Percentiles rank a stretch among this genome's conserved stretches.
These are phyloP conservation scores for Dioscorea cayenensis DNA, from an alignment of 116 monocot species.

Conservation along the genomic window DNA sequence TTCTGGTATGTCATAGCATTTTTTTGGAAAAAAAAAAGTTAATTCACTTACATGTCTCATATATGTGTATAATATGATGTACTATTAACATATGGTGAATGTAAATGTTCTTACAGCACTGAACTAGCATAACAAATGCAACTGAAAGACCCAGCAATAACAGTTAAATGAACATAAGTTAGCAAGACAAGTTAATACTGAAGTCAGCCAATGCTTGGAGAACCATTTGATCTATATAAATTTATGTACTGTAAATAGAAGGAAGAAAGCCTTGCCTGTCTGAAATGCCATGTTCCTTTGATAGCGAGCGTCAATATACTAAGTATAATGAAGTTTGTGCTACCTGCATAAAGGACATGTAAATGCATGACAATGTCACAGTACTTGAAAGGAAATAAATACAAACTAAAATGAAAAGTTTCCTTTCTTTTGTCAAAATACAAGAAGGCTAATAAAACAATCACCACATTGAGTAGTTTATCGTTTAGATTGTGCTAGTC, in stretches of 20 bases:
- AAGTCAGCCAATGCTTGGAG: background rate
- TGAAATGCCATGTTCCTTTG: constrained; percentile 91
- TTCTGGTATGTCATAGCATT: too few relatives aligned
- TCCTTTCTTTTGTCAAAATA: too few relatives aligned
- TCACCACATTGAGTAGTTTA: too few relatives aligned
- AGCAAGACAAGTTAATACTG: background rate
- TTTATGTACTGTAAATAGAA: background rate
- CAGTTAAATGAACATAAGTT: background rate
- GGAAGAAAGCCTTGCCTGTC: constrained; percentile 50
- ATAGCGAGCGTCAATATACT: constrained; percentile 60
- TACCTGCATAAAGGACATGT: constrained; percentile 36
- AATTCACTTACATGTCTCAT: too few relatives aligned
- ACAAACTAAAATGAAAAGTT: background rate
- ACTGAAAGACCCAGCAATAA: background rate
- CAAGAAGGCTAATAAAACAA: too few relatives aligned
- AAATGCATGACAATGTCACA: background rate
- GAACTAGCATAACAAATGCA: too few relatives aligned
- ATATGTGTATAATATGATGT: too few relatives aligned
- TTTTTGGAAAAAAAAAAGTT: too few relatives aligned
- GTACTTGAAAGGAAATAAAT: background rate
- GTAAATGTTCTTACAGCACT: too few relatives aligned
- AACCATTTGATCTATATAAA: background rate
- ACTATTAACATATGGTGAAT: too few relatives aligned
- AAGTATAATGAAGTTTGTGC: constrained; percentile 84
- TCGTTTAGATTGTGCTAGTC: too few relatives aligned